Conservation (phyloP, 305 asterid genomes). For the Lippia alba region DNA sequence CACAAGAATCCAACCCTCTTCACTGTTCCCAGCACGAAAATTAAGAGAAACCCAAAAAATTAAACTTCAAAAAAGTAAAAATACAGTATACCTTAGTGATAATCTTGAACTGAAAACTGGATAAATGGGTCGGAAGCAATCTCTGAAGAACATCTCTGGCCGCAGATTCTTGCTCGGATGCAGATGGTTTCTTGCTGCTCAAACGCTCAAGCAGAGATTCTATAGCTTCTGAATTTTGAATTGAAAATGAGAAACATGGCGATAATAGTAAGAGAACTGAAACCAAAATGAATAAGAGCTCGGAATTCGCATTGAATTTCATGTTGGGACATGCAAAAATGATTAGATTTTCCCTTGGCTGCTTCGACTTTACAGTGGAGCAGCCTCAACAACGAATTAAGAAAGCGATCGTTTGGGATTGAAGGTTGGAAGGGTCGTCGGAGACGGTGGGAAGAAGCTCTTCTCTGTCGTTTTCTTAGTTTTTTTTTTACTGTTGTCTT, state of each 20-base stretch:
- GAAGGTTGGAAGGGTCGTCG: no score
- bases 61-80: no score
- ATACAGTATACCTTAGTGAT: conserved; percentile 58
- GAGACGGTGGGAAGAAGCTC: no score
- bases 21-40: no score
- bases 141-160: conserved; percentile 81
- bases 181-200: conserved; percentile 56
- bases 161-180: conserved; percentile 73
- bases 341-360: no score
- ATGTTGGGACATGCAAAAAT: conserved; percentile 32
- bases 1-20: not conserved
- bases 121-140: conserved; percentile 79
- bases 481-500: no score
- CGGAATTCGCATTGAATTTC: conserved; percentile 35
- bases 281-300: conserved; percentile 31
- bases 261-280: conserved; percentile 34
- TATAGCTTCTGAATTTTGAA: conserved; percentile 57
- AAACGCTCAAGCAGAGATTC: conserved; percentile 56
- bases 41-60: no score
- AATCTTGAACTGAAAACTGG: conserved; percentile 65
- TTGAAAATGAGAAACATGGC: conserved; percentile 39
- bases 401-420: no score
- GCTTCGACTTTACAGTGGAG: no score
- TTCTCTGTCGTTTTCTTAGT: no score
- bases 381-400: no score